Conservation (phyloP, 1,139 yeast genomes). For the Scheffersomyces stambukii region DNA sequence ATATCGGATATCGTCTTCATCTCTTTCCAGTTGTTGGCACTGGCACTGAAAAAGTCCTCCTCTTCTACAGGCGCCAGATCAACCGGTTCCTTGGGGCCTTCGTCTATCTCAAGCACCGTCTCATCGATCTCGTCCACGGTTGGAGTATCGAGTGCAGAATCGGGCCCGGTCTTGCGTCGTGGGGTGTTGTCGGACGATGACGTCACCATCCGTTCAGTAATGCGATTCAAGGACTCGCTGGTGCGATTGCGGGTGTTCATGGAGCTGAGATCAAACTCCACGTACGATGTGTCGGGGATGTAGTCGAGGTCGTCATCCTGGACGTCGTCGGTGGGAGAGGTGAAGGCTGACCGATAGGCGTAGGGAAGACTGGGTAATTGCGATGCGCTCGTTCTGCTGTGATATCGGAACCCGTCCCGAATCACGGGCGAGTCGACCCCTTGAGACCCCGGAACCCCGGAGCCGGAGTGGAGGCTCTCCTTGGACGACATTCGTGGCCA, state of each 20-base stretch:
- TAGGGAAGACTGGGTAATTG: conserved; percentile 19
- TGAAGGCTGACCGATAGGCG: conserved; percentile 3
- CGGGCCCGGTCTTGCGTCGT: background rate
- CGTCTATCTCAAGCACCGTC: conserved; percentile 3
- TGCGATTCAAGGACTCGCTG: conserved; percentile 5
- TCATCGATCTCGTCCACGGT: conserved; percentile 2
- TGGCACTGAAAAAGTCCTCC: conserved; percentile 35
- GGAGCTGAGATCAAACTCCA: conserved; percentile 10
- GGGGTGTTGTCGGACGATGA: no score
- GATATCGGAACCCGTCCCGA: conserved; percentile 3
- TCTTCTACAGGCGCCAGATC: conserved; percentile 7
- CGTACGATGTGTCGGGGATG: conserved; percentile 7
- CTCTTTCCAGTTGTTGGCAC: conserved; percentile 44
- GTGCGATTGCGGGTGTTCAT: conserved; percentile 1
- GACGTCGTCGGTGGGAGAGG: conserved; percentile 1
- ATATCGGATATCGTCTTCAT: conserved; percentile 49
- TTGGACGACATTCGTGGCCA: no score
- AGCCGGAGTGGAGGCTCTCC: no score
- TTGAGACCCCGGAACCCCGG: no score
- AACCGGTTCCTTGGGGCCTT: conserved; percentile 5
- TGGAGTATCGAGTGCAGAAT: conserved; percentile 4
- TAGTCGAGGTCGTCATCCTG: no score
- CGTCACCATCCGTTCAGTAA: no score
- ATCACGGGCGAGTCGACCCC: conserved; percentile 4
- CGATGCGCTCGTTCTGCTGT: conserved; percentile 14